Evolutionary conservation across 1,139 yeast genomes (phyloP), one percentile per base, ranked within the genome.

Genomic region (Geotrichum klebahnii): DNA sequence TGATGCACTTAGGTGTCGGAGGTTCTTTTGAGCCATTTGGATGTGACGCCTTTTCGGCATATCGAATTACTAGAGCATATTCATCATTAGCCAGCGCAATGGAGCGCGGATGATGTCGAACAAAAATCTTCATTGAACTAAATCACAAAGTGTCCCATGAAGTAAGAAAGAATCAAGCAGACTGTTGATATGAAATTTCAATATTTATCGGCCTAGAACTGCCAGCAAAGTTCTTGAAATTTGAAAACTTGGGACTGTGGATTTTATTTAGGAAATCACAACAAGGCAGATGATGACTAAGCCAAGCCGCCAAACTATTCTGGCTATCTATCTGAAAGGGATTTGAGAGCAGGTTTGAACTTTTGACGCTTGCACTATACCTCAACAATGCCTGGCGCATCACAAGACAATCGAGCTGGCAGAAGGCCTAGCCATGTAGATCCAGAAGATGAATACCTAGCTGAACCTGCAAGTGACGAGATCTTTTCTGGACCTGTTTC

Each of bases 401-500:
- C 38, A 12, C 32, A 42, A 19, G 46, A 47, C 32, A 20, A 6
- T 38, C 6, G 38, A 17, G 34, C 33, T 6, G 33, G 17, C 6
- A 26, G 38, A 12, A n/a, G 33, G 32, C 28, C 29, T 16, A 28
- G 39, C 23, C 39, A 34, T 23, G 32, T 14, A 16, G 50, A 51
- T 8, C 40, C 29, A 8, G 50, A 44, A 14, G 48, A 60, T 56
- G 60, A 53, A 24, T 59, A 59, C 54, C 61, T 61, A 38, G 66
- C 64, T 16, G 74, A 67, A 55, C 65, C 64, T 38, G 71, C 72
- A 1, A 64, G 68, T 9, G 68, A 77, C 42, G 97, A 90, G 66
- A 82, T 88, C 71, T 90, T 78, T 67, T 83, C 95, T 3, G 97
- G 97, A 36, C 96, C 95, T 0, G 87, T 88, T 0, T 81, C 90